Evolutionary conservation across 768 basidiomycete genomes (phyloP).

Genomic region (Kwoniella heveanensis): DNA sequence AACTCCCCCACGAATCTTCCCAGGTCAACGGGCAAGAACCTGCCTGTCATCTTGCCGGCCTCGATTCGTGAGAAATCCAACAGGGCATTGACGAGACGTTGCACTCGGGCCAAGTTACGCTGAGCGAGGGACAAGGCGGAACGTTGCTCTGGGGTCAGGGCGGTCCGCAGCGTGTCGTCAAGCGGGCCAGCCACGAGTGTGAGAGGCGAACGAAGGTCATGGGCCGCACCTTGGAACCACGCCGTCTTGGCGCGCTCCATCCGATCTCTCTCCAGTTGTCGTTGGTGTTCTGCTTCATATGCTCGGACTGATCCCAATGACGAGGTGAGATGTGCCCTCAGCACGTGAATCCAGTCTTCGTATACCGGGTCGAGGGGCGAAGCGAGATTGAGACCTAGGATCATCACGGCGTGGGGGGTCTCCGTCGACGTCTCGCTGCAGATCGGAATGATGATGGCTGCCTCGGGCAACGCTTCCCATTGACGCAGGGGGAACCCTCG

Average conservation of each 20-base stretch:
- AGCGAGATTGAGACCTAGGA: constrained; percentile 38
- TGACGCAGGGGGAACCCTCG: constrained; percentile 31
- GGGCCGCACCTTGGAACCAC: constrained; percentile 41
- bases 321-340: constrained; percentile 22
- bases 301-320: constrained; percentile 18
- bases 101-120: constrained; percentile 36
- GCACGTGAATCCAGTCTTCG: constrained; percentile 33
- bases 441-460: constrained; percentile 39
- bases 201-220: constrained; percentile 39
- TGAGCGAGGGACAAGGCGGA: constrained; percentile 18
- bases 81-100: constrained; percentile 54
- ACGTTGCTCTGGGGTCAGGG: constrained; percentile 6
- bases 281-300: constrained; percentile 14
- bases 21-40: constrained; percentile 46
- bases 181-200: constrained; percentile 39
- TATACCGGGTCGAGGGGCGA: constrained; percentile 32
- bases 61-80: constrained; percentile 56
- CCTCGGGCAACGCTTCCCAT: constrained; percentile 38
- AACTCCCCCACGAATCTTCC: constrained; percentile 50
- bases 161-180: constrained; percentile 28
- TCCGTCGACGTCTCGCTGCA: constrained; percentile 19
- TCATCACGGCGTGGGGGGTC: constrained; percentile 27
- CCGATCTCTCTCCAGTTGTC: constrained; percentile 16
- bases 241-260: constrained; percentile 30
- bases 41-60: constrained; percentile 42